A percentile compares a stretch with the other conserved stretches of the same genome.
phyloP scores from a whole-genome alignment of 345 rosid genomes.

The Linum trigynum region DNA sequence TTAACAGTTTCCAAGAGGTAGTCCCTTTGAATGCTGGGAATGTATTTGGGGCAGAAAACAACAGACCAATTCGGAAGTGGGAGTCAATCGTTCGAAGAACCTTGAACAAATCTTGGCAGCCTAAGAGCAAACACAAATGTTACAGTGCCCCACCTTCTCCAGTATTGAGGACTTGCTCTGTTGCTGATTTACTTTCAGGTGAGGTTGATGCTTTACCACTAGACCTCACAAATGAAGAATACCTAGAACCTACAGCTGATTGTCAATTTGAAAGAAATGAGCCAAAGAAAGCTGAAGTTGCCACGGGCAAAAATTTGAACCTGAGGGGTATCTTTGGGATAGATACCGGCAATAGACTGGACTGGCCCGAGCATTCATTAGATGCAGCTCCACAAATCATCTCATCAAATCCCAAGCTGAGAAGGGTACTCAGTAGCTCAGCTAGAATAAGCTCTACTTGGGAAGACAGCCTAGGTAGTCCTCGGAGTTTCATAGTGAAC shows the following conservation, averaged over 20 bases:
- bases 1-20: slow-evolving; percentile 82
- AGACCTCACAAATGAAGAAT: slow-evolving; percentile 34
- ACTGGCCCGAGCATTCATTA: slow-evolving; percentile 84
- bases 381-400: slow-evolving; percentile 58
- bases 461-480: slow-evolving; percentile 32
- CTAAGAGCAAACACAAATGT: slow-evolving; percentile 52
- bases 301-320: slow-evolving; percentile 26
- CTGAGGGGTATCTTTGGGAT: slow-evolving; percentile 40
- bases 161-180: slow-evolving; percentile 58
- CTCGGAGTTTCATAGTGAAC: slow-evolving; percentile 23
- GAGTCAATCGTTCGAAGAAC: slow-evolving; percentile 82
- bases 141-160: slow-evolving; percentile 92
- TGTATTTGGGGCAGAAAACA: slow-evolving; percentile 88
- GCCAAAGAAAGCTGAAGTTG: slow-evolving; percentile 15
- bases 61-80: slow-evolving; percentile 80
- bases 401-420: slow-evolving; percentile 48
- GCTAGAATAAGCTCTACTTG: slow-evolving; percentile 49
- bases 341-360: slow-evolving; percentile 31
- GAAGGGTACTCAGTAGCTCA: slow-evolving; percentile 65
- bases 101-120: slow-evolving; percentile 53
- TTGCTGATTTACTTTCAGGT: slow-evolving; percentile 55
- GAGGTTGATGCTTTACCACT: slow-evolving; percentile 35
- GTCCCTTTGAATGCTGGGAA: slow-evolving; percentile 96
- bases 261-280: slow-evolving; percentile 20
- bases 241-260: slow-evolving; percentile 17